These are phyloP conservation scores for Trichoderma sp. DNA, from an alignment of 2,329 filamentous ascomycete species.

Conservation along the genomic window DNA sequence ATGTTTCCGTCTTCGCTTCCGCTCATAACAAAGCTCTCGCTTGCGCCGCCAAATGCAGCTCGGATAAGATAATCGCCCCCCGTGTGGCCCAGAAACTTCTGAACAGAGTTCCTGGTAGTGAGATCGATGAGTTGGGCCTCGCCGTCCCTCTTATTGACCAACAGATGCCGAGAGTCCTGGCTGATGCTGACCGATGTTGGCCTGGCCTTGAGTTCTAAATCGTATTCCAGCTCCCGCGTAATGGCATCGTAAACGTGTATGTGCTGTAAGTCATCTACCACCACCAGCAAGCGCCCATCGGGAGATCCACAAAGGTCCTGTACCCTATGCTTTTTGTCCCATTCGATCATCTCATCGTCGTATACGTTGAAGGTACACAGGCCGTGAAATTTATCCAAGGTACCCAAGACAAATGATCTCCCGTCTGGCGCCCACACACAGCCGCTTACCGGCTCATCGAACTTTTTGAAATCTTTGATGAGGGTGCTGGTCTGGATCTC, in stretches of 20 bases:
- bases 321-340: conserved; percentile 73
- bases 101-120: conserved; percentile 69
- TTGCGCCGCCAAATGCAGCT: conserved; percentile 82
- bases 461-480: conserved; percentile 67
- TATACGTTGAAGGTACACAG: conserved; percentile 72
- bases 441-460: conserved; percentile 82
- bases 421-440: conserved; percentile 88
- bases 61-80: conserved; percentile 81
- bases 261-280: conserved; percentile 69
- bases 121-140: conserved; percentile 81
- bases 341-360: conserved; percentile 66
- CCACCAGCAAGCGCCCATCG: conserved; percentile 78
- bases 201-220: conserved; percentile 66
- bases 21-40: conserved; percentile 88
- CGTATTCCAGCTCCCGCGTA: conserved; percentile 75
- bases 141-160: conserved; percentile 80
- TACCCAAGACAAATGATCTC: conserved; percentile 76
- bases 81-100: conserved; percentile 74
- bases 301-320: conserved; percentile 84
- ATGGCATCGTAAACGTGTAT: conserved; percentile 82
- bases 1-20: conserved; percentile 82
- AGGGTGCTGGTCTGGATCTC: conserved; percentile 61
- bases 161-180: conserved; percentile 75
- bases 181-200: conserved; percentile 83
- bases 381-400: conserved; percentile 68